These are phyloP conservation scores for Stephanodiscus triporus DNA, from an alignment of 108 stramenopile species.

Conservation along the genomic window DNA sequence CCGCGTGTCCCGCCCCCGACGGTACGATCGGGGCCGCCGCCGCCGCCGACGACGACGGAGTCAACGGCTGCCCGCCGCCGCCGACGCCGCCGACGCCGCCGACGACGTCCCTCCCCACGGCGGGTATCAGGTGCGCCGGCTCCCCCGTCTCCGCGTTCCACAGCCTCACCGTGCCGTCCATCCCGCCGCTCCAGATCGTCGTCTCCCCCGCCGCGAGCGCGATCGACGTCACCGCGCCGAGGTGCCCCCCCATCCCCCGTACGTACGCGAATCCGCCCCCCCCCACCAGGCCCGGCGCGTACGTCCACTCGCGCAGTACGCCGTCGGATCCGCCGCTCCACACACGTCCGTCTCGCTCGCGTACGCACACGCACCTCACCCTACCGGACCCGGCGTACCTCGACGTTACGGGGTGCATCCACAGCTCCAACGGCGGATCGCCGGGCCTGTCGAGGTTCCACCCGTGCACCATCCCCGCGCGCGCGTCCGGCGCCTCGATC, in stretches of 20 bases:
- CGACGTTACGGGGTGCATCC: constrained; percentile 58
- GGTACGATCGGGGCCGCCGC: neutral
- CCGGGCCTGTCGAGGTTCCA: constrained; percentile 76
- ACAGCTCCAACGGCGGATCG: constrained; percentile 83
- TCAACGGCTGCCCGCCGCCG: constrained; percentile 8
- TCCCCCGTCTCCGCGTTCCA: constrained; percentile 68
- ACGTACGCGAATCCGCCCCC: constrained; percentile 58
- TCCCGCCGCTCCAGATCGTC: constrained; percentile 68
- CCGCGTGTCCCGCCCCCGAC: constrained; percentile 59
- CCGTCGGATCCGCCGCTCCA: constrained; percentile 72
- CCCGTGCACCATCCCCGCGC: constrained; percentile 82
- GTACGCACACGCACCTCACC: constrained; percentile 56
- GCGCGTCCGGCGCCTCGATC: constrained; percentile 50
- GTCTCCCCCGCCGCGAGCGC: constrained; percentile 44
- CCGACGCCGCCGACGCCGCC: neutral
- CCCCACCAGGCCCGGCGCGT: constrained; percentile 41
- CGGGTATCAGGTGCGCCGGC: constrained; percentile 37
- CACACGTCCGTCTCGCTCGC: constrained; percentile 58
- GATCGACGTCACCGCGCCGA: constrained; percentile 77
- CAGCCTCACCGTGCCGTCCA: constrained; percentile 79
- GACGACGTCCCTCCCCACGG: constrained; percentile 7
- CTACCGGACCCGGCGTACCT: constrained; percentile 74
- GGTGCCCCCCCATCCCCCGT: constrained; percentile 71
- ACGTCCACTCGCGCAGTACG: constrained; percentile 74
- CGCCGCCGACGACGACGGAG: neutral